Conservation (phyloP, 2,329 filamentous ascomycete species). For the Ascochyta koolunga region DNA sequence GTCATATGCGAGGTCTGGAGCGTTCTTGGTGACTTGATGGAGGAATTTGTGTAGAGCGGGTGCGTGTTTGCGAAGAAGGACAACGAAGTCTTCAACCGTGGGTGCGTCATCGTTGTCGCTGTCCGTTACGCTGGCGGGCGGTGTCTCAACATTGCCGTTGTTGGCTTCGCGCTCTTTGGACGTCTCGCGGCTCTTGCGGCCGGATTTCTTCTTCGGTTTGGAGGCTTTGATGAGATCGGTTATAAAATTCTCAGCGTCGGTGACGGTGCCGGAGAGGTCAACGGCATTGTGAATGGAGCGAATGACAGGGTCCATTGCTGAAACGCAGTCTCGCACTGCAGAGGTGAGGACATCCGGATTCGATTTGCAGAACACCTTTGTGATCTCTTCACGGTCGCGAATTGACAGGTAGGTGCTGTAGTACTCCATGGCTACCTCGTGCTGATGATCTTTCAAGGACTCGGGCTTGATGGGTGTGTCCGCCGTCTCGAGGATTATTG, state of each 20-base stretch:
- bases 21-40: slow-evolving; percentile 71
- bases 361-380: slow-evolving; percentile 68
- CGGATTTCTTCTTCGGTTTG: slow-evolving; percentile 47
- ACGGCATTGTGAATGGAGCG: slow-evolving; percentile 72
- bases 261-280: slow-evolving; percentile 72
- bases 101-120: slow-evolving; percentile 48
- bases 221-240: slow-evolving; percentile 70
- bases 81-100: slow-evolving; percentile 74
- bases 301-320: slow-evolving; percentile 77
- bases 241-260: slow-evolving; percentile 71
- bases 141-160: slow-evolving; percentile 8
- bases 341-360: slow-evolving; percentile 76
- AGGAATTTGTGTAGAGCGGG: slow-evolving; percentile 71
- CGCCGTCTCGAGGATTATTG: slow-evolving; percentile 65
- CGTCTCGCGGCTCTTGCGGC: slow-evolving; percentile 27
- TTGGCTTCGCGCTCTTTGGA: slow-evolving; percentile 33
- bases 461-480: slow-evolving; percentile 52
- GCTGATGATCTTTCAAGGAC: slow-evolving; percentile 64
- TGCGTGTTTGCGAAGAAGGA: slow-evolving; percentile 69
- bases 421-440: slow-evolving; percentile 70
- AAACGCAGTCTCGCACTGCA: slow-evolving; percentile 67
- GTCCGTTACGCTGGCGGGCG: slow-evolving; percentile 33
- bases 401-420: slow-evolving; percentile 73
- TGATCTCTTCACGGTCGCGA: slow-evolving; percentile 75
- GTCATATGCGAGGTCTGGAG: slow-evolving; percentile 67